A percentile compares a stretch with the other conserved stretches of the same genome.
phyloP scores from a whole-genome alignment of 352 stramenopile genomes.

The Phytophthora capsici region DNA sequence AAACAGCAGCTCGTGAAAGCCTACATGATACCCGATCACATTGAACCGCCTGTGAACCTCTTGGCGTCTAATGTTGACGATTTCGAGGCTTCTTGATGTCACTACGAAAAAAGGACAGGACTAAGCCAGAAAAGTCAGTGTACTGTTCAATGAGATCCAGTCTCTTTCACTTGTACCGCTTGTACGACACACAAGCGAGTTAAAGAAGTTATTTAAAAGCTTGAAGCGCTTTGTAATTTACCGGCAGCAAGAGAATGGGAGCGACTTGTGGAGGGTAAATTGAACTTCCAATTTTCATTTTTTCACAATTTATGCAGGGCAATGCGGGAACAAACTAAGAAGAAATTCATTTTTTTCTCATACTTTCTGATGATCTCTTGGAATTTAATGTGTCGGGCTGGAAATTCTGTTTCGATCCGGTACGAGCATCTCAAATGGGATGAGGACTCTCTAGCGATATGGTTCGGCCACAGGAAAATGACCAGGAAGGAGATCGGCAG shows the following conservation, averaged over 20 bases:
- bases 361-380: slow-evolving; percentile 12
- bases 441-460: slow-evolving; percentile 19
- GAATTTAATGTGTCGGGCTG: slow-evolving; percentile 26
- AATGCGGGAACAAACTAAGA: not conserved
- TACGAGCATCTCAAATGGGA: slow-evolving; percentile 15
- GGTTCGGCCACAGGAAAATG: slow-evolving; percentile 40
- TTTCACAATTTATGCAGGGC: not conserved
- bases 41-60: not conserved
- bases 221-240: not conserved
- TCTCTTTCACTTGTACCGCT: too few relatives aligned
- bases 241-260: not conserved
- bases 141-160: slow-evolving; percentile 15
- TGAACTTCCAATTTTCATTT: not conserved
- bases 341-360: slow-evolving; percentile 19
- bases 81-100: slow-evolving; percentile 10
- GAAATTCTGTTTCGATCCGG: slow-evolving; percentile 15
- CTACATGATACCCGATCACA: too few relatives aligned
- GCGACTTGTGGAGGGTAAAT: not conserved
- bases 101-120: slow-evolving; percentile 8
- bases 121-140: slow-evolving; percentile 1
- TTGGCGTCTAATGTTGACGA: not conserved
- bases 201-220: not conserved
- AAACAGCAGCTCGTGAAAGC: too few relatives aligned
- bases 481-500: slow-evolving; percentile 28
- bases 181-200: not conserved